Conservation (phyloP, 371 early-diverging fungal genomes). For the Encephalitozoon romaleae region DNA sequence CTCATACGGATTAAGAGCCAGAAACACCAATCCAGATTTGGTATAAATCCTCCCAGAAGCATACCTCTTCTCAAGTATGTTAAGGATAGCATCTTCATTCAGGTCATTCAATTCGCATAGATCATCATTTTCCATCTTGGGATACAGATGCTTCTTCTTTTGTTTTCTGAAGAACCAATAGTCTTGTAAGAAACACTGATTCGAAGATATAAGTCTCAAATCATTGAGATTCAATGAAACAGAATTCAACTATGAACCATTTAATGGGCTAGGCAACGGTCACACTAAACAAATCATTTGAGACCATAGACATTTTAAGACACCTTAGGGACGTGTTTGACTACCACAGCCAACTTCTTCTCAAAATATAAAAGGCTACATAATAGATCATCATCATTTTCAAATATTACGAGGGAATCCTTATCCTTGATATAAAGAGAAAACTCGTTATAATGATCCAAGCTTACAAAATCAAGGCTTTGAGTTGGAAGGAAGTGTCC, state of each 20-base stretch:
- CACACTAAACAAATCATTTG: background rate
- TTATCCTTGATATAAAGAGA: conserved; percentile 15
- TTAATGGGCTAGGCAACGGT: background rate
- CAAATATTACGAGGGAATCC: conserved; percentile 8
- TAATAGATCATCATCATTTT: conserved; percentile 27
- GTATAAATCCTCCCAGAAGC: conserved; percentile 49
- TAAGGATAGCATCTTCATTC: conserved; percentile 36
- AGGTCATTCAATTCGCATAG: conserved; percentile 43
- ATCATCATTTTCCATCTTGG: conserved; percentile 42
- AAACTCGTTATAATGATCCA: conserved; percentile 36
- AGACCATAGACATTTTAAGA: background rate
- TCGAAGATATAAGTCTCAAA: background rate
- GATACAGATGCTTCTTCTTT: background rate
- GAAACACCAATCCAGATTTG: conserved; percentile 42
- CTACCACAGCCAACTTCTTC: conserved; percentile 5
- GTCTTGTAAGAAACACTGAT: background rate
- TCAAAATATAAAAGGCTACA: conserved; percentile 30
- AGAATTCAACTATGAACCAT: background rate
- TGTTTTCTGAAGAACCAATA: conserved; percentile 8
- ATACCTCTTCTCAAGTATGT: conserved; percentile 48
- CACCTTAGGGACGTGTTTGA: background rate
- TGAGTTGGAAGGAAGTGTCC: conserved; percentile 24
- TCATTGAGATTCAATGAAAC: background rate
- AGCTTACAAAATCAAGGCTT: background rate
- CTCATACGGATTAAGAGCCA: conserved; percentile 60